A percentile compares a stretch with the other conserved stretches of the same genome.
These are phyloP conservation scores for Magnaporthiopsis incrustans DNA, from an alignment of 2,329 filamentous ascomycete genomes.

Conservation along the genomic window DNA sequence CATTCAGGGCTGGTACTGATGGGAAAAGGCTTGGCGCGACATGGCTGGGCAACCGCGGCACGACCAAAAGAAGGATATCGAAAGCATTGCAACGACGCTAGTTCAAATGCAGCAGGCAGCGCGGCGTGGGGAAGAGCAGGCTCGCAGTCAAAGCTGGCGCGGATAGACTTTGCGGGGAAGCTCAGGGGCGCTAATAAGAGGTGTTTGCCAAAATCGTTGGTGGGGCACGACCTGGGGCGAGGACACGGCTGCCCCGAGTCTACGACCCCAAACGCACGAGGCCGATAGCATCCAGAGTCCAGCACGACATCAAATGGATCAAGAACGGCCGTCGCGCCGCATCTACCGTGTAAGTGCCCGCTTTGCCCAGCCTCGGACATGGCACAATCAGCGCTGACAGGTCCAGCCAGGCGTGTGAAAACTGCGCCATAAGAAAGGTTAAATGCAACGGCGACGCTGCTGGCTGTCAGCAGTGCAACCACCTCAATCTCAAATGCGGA, in stretches of 20 bases:
- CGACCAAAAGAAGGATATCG: too few species aligned
- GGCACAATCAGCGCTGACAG: not conserved
- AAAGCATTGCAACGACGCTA: too few species aligned
- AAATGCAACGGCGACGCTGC: constrained; percentile 28
- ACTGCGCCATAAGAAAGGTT: constrained; percentile 11
- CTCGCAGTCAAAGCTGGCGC: too few species aligned
- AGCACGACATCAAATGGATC: not conserved
- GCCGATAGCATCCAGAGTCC: not conserved
- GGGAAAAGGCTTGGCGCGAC: too few species aligned
- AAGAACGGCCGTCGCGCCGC: not conserved
- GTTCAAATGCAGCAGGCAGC: too few species aligned
- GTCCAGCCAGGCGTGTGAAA: not conserved
- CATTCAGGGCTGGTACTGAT: too few species aligned
- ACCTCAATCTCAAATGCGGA: constrained; percentile 35
- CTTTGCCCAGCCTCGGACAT: not conserved
- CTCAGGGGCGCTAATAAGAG: too few species aligned
- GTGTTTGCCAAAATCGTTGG: too few species aligned
- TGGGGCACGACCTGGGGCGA: not conserved
- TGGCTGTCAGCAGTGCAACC: constrained; percentile 30
- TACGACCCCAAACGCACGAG: not conserved
- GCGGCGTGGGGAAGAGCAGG: too few species aligned
- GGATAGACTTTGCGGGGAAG: too few species aligned
- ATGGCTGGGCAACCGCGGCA: too few species aligned
- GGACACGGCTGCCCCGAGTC: not conserved
- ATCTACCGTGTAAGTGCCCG: not conserved